Evolutionary conservation across 208 protist species (phyloP).

Genomic region (Leishmania major): DNA sequence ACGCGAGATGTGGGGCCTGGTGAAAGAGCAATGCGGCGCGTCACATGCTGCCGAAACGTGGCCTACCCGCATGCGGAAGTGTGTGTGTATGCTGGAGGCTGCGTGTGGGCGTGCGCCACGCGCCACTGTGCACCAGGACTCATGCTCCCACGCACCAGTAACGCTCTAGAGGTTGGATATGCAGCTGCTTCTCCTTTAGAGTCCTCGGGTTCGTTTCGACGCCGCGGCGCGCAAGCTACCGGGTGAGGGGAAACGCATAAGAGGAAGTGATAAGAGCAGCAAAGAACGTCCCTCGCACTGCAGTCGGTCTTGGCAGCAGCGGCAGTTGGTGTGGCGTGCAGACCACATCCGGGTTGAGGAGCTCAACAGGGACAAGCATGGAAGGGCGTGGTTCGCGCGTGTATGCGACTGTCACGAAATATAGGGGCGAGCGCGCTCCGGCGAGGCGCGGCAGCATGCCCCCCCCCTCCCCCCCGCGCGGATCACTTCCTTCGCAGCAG

Average conservation of each 20-base stretch:
- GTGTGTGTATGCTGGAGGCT: neutral
- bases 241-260: neutral
- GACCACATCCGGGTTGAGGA: neutral
- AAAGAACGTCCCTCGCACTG: neutral
- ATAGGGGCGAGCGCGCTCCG: neutral
- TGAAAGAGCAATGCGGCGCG: neutral
- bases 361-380: neutral
- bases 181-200: neutral
- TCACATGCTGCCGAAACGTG: neutral
- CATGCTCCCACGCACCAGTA: neutral
- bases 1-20: neutral
- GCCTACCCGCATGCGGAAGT: neutral
- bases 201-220: neutral
- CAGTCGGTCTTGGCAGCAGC: neutral
- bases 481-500: neutral
- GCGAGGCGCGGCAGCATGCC: neutral
- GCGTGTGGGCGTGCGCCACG: neutral
- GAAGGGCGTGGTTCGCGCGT: neutral
- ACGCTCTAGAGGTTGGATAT: neutral
- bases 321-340: neutral
- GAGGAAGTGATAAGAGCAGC: neutral
- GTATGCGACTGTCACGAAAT: neutral
- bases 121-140: neutral
- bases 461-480: too few relatives aligned
- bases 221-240: neutral